Evolutionary conservation across 495 filamentous ascomycete species (phyloP).

Genomic region (Neurospora terricola): DNA sequence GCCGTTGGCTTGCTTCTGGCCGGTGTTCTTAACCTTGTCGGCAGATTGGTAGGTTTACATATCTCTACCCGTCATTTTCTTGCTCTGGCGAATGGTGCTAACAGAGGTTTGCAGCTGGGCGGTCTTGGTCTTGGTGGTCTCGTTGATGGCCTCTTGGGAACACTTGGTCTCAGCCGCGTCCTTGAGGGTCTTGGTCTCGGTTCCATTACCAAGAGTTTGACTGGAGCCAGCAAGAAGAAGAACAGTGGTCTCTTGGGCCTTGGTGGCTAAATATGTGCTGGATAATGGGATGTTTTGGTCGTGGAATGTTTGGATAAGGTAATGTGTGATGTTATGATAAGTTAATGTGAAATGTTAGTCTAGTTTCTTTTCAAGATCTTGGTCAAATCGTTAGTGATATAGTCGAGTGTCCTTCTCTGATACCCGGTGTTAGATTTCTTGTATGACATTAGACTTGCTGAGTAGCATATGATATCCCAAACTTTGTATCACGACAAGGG

Average conservation of each 20-base stretch:
- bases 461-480: neutral
- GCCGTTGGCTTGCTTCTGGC: conserved; percentile 76
- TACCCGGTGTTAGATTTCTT: neutral
- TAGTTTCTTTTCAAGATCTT: neutral
- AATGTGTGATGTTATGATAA: neutral
- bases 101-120: conserved; percentile 39
- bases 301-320: neutral
- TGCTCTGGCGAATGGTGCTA: conserved; percentile 1
- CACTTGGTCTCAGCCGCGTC: conserved; percentile 69
- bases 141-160: conserved; percentile 68
- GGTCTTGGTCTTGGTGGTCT: conserved; percentile 79
- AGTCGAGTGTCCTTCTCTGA: neutral
- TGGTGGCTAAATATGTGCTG: conserved; percentile 8
- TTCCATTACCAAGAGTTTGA: conserved; percentile 37
- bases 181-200: conserved; percentile 66
- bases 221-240: conserved; percentile 32
- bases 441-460: neutral
- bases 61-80: neutral
- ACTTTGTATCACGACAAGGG: neutral
- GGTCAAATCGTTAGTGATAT: neutral
- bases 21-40: conserved; percentile 77
- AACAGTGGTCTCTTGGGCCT: conserved; percentile 19
- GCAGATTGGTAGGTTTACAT: conserved; percentile 40
- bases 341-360: neutral
- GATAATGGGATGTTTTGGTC: neutral